These are phyloP conservation scores for Aspergillus sp. DNA, from an alignment of 2,329 filamentous ascomycete genomes.

Conservation along the genomic window DNA sequence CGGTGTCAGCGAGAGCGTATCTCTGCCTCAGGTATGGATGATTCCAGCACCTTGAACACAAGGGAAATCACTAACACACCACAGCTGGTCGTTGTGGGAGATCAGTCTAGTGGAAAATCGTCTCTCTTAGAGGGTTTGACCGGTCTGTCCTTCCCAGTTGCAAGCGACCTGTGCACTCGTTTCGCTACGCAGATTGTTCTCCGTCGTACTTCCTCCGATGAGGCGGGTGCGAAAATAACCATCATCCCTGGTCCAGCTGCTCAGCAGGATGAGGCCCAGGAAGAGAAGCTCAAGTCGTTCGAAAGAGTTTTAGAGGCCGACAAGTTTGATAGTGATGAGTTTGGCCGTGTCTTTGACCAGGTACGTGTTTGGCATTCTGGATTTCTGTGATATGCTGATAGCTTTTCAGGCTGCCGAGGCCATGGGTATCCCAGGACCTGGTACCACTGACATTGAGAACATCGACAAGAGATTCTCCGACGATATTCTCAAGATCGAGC, in stretches of 20 bases:
- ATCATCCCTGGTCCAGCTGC: constrained; percentile 32
- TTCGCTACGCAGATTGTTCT: constrained; percentile 35
- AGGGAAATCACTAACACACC: neutral
- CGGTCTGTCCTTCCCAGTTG: constrained; percentile 29
- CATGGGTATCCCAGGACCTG: constrained; percentile 27
- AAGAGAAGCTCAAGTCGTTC: constrained; percentile 18
- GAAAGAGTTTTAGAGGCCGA: constrained; percentile 9
- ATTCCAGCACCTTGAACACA: too few relatives aligned
- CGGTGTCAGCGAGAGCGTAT: constrained; percentile 28
- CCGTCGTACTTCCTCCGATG: constrained; percentile 14
- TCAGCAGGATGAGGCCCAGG: constrained; percentile 16
- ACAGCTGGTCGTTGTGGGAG: constrained; percentile 34
- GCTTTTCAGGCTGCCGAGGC: constrained; percentile 21
- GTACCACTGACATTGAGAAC: constrained; percentile 11
- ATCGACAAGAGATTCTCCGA: constrained; percentile 35
- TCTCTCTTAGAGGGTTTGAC: constrained; percentile 33
- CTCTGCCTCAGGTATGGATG: constrained; percentile 27
- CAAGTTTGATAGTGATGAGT: constrained; percentile 20
- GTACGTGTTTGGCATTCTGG: constrained; percentile 8
- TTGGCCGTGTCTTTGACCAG: constrained; percentile 23
- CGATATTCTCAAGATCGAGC: constrained; percentile 45
- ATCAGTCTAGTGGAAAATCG: constrained; percentile 35
- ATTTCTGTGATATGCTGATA: neutral
- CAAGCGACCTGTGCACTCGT: constrained; percentile 30
- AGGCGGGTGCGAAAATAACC: constrained; percentile 24